phyloP scores from a whole-genome alignment of 805 yeast species.

The Candida stauntonica region DNA sequence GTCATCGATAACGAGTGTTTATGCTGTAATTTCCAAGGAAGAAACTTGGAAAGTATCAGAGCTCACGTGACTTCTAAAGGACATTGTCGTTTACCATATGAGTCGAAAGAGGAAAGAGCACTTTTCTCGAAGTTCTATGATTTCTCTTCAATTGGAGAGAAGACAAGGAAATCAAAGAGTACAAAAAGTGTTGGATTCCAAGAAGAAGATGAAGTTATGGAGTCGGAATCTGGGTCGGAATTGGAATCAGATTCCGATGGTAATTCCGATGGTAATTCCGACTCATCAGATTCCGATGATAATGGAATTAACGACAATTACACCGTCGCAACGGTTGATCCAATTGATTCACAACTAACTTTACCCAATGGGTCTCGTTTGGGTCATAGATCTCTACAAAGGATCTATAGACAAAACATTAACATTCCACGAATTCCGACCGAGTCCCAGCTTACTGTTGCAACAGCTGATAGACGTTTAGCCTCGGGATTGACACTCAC shows the following conservation, averaged over 20 bases:
- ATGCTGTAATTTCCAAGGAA: constrained; percentile 81
- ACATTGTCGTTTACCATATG: constrained; percentile 89
- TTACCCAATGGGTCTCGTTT: constrained; percentile 75
- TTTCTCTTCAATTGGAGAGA: constrained; percentile 59
- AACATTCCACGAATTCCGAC: constrained; percentile 40
- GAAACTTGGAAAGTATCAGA: constrained; percentile 76
- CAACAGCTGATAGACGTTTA: constrained; percentile 69
- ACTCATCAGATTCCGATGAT: constrained; percentile 25
- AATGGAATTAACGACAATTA: constrained; percentile 31
- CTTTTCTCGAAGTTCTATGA: constrained; percentile 82
- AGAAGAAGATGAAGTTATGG: constrained; percentile 32
- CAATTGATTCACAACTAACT: constrained; percentile 57
- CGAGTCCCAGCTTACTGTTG: constrained; percentile 71
- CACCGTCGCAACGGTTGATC: constrained; percentile 40
- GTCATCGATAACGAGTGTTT: constrained; percentile 82
- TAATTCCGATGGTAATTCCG: constrained; percentile 16
- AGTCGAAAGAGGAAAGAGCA: constrained; percentile 68
- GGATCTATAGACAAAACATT: constrained; percentile 66
- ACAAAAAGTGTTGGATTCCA: constrained; percentile 31
- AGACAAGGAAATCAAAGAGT: constrained; percentile 23
- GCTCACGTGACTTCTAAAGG: constrained; percentile 84
- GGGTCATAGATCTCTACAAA: constrained; percentile 74
- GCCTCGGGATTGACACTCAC: constrained; percentile 57
- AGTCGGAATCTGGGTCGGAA: constrained; percentile 28
- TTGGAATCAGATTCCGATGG: constrained; percentile 3